Evolutionary conservation across 495 filamentous ascomycete species (phyloP), one percentile per base, ranked within the genome.

Genomic region (Rostrohypoxylon terebratum): DNA sequence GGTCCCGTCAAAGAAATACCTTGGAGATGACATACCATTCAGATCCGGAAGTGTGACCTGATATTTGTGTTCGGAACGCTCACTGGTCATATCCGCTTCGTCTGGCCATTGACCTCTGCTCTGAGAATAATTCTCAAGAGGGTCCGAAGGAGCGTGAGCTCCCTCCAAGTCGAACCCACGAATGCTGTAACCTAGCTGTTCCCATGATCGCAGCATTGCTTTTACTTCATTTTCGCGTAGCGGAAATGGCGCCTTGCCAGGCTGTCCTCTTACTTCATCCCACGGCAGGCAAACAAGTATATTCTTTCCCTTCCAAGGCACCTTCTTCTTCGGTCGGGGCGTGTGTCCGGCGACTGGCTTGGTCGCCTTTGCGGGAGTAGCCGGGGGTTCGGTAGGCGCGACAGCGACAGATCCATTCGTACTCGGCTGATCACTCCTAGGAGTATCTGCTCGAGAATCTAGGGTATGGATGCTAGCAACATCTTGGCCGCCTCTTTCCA

Each of bases 21-120:
- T 36, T 8, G 4, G 28, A 28, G 3, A 33, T 2, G 51, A 78
- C 80, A 69, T 70, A 84, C 83, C 81, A 74, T 85, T 84, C 68
- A 85, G 84, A 78, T 97, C 90, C 0, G 96, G 96, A 74, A 99
- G 89, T 40, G 84, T 85, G 58, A 98, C 90, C 57, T 81, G 82
- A 72, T 86, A 90, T 14, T 81, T 74, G 53, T 84, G 78, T 28
- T 83, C 68, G 50, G 84, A 80, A 45, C 87, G 82, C 36, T 93
- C 89, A 45, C 78, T 80, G 6, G 75, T 76, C 4, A 90, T 64
- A 47, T 94, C 90, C 7, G 80, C 82, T 25, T 87, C 82, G 65
- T 91, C 87, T 11, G 94, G 96, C 84, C 89, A 96, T 33, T 90
- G 80, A 20, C 86, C 85, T 63, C 92, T 88, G 77, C 91, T 96